Conservation (phyloP, 257 asterid species). For the Sherardia arvensis region DNA sequence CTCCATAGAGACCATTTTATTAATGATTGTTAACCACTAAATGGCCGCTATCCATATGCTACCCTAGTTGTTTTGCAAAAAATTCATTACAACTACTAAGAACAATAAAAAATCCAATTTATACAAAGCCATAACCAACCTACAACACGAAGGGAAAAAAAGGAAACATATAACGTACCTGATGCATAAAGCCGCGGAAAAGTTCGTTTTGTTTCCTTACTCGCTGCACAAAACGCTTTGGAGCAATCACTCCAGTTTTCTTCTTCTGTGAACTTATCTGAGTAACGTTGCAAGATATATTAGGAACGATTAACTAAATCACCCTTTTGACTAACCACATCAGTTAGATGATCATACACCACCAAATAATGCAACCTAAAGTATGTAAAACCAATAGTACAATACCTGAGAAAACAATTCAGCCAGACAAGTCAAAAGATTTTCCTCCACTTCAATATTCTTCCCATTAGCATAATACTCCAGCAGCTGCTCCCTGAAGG, state of each 20-base stretch:
- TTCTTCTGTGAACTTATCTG: conserved; percentile 85
- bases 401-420: conserved; percentile 83
- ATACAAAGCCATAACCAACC: neutral
- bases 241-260: conserved; percentile 78
- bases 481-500: conserved; percentile 75
- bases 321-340: neutral
- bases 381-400: neutral
- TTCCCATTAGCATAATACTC: conserved; percentile 65
- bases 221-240: conserved; percentile 74
- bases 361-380: no score
- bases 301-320: neutral
- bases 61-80: neutral
- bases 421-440: conserved; percentile 81
- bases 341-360: neutral
- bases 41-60: neutral
- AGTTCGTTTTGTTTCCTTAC: conserved; percentile 65
- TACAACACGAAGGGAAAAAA: neutral
- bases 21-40: neutral
- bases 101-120: no score
- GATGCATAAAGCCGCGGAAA: conserved; percentile 79
- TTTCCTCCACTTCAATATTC: conserved; percentile 54
- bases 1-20: neutral
- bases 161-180: conserved; percentile 28
- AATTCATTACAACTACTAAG: neutral
- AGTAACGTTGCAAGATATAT: conserved; percentile 9